Evolutionary conservation across 2,329 filamentous ascomycete genomes (phyloP).

Genomic region (Fusarium neocosmosporiellum): DNA sequence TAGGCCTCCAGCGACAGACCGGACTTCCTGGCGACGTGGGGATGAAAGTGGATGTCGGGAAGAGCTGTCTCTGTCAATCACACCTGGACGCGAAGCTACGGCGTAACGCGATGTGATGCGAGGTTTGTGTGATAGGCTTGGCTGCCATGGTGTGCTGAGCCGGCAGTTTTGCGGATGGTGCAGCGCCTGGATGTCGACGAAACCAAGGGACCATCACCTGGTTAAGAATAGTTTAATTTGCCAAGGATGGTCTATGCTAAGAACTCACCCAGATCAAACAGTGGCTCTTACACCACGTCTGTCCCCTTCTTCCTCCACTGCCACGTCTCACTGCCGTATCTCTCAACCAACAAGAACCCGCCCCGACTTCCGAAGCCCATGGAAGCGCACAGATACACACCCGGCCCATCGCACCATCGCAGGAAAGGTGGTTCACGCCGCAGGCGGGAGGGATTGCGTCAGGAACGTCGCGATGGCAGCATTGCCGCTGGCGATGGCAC

Average conservation of each 20-base stretch:
- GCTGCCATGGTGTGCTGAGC: constrained; percentile 10
- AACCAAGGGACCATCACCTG: neutral
- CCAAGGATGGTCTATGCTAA: neutral
- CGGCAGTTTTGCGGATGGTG: neutral
- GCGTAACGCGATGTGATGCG: constrained; percentile 12
- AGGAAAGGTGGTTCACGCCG: constrained; percentile 1
- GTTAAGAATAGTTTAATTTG: neutral
- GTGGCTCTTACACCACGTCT: neutral
- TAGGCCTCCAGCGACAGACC: neutral
- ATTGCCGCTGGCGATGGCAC: constrained; percentile 40
- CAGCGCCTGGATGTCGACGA: neutral
- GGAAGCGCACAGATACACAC: constrained; percentile 7
- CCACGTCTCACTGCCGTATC: neutral
- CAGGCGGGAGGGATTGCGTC: constrained; percentile 36
- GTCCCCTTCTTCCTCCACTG: neutral
- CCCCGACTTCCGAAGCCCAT: constrained; percentile 31
- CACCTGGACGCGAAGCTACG: neutral
- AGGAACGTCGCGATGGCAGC: constrained; percentile 42
- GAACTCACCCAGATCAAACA: neutral
- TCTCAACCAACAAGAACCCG: constrained; percentile 2
- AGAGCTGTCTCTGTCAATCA: neutral
- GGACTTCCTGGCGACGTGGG: neutral
- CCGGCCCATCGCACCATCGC: constrained; percentile 31
- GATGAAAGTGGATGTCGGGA: constrained; percentile 16
- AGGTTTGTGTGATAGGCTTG: constrained; percentile 14